Percentiles rank a stretch among this genome's conserved stretches.
Conservation (phyloP, 2,329 filamentous ascomycete species). For the Kalmusia sp. region DNA sequence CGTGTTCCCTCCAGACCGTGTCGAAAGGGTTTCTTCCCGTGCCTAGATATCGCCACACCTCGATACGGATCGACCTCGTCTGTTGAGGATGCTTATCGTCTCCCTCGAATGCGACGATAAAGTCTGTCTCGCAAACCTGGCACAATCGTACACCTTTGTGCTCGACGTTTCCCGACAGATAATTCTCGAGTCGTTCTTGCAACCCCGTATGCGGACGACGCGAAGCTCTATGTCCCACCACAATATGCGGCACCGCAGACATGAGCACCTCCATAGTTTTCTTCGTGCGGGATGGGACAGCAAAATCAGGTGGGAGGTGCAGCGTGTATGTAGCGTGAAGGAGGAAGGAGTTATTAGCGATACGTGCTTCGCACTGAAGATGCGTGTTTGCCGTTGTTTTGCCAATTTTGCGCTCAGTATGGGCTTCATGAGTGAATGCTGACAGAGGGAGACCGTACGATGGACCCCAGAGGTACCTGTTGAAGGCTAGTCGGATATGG, state of each 20-base stretch:
- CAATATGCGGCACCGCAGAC: conserved; percentile 30
- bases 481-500: conserved; percentile 38
- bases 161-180: no score
- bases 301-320: conserved; percentile 19
- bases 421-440: conserved; percentile 18
- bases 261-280: conserved; percentile 21
- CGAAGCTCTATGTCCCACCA: conserved; percentile 33
- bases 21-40: conserved; percentile 32
- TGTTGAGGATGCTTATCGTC: no score
- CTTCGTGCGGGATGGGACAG: not conserved
- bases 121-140: conserved; percentile 34
- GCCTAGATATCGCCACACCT: conserved; percentile 37
- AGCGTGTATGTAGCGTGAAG: conserved; percentile 28
- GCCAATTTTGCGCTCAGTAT: conserved; percentile 19
- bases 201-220: conserved; percentile 31
- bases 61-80: no score
- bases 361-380: conserved; percentile 18
- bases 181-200: conserved; percentile 26
- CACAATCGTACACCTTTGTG: no score
- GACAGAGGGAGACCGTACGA: conserved; percentile 33
- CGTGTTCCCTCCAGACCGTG: conserved; percentile 35
- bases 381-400: conserved; percentile 18
- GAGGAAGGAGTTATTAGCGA: conserved; percentile 22
- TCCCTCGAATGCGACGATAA: conserved; percentile 21
- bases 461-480: conserved; percentile 22